These are phyloP conservation scores for Sphagnum magellanicum DNA, from an alignment of 228 moss, liverwort and hornwort species.

Conservation along the genomic window DNA sequence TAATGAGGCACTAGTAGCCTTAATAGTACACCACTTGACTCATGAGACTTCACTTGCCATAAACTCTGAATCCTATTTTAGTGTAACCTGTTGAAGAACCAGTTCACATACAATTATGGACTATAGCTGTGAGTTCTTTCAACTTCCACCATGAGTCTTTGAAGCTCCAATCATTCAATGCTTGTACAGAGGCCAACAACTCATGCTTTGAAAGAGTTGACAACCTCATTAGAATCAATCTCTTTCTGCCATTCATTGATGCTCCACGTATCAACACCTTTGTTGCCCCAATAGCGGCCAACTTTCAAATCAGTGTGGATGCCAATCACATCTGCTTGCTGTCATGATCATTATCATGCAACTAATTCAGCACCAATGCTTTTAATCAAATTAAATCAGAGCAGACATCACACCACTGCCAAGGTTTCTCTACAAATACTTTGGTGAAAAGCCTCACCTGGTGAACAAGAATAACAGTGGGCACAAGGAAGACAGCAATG, in stretches of 20 bases:
- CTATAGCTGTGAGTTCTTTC: not conserved
- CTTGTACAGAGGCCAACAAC: too few species aligned
- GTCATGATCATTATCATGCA: constrained; percentile 1
- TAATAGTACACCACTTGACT: too few species aligned
- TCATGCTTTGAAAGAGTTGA: not conserved
- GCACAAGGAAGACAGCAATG: constrained; percentile 82
- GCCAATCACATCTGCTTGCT: constrained; percentile 85
- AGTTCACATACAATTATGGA: not conserved
- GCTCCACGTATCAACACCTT: constrained; percentile 77
- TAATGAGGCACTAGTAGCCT: too few species aligned
- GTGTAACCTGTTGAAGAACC: not conserved
- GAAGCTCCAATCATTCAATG: too few species aligned
- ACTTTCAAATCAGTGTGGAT: constrained; percentile 78
- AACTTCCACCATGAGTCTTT: too few species aligned
- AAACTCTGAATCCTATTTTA: not conserved
- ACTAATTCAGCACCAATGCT: not conserved
- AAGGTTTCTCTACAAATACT: not conserved
- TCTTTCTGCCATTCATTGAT: constrained; percentile 54
- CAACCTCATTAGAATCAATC: constrained; percentile 60
- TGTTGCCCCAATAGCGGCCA: constrained; percentile 68
- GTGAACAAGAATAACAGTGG: constrained; percentile 78
- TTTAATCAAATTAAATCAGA: too few species aligned
- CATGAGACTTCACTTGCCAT: too few species aligned
- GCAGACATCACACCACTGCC: not conserved
- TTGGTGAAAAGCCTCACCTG: constrained; percentile 38